phyloP scores from a whole-genome alignment of 2,329 filamentous ascomycete genomes.

The Talaromyces rugulosus region DNA sequence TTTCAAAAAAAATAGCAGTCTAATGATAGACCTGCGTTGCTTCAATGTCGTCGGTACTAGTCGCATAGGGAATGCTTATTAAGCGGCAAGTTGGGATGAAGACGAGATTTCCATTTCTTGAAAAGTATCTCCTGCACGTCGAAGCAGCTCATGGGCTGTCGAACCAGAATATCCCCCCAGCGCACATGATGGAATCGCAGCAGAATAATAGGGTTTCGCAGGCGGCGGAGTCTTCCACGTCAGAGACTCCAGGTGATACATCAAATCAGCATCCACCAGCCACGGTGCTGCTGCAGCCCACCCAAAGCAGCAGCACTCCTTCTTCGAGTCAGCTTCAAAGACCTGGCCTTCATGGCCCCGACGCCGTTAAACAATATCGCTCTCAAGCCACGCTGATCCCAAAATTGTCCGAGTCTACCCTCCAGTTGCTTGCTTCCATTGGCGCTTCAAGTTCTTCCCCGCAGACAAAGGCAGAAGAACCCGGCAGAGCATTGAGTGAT shows the following conservation, averaged over 20 bases:
- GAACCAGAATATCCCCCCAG: neutral
- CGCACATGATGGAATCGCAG: constrained; percentile 8
- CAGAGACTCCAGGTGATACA: constrained; percentile 8
- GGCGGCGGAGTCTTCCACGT: constrained; percentile 3
- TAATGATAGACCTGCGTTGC: neutral
- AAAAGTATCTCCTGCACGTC: neutral
- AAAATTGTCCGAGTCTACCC: neutral
- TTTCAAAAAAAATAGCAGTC: no score
- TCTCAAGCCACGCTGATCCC: neutral
- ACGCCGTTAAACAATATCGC: neutral
- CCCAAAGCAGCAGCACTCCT: neutral
- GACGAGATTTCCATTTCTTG: neutral
- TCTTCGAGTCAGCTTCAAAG: neutral
- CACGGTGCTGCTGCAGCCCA: neutral
- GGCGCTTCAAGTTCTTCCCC: neutral
- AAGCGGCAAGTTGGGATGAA: neutral
- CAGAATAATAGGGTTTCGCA: constrained; percentile 3
- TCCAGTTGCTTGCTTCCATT: neutral
- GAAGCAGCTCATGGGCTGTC: neutral
- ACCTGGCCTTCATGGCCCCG: neutral
- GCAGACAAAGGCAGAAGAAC: neutral
- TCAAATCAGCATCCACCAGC: constrained; percentile 1
- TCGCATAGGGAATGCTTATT: neutral
- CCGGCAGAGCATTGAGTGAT: neutral
- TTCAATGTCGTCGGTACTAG: neutral